Conservation (phyloP, 495 filamentous ascomycete genomes). For the Pseudoneurospora amorphoporcata region DNA sequence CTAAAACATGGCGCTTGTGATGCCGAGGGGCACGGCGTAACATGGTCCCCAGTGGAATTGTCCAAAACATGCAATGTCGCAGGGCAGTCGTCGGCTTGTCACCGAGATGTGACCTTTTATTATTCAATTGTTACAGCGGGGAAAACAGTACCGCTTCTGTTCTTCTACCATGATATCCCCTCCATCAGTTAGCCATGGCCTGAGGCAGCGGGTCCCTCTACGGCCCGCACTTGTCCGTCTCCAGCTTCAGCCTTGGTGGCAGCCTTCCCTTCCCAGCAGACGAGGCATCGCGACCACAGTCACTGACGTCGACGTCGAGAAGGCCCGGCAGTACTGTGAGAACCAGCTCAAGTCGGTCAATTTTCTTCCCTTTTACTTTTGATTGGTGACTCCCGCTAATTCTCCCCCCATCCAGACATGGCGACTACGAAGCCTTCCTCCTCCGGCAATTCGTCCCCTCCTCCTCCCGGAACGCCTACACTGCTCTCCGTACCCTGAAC, state of each 20-base stretch:
- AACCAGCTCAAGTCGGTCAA: constrained; percentile 35
- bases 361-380: neutral
- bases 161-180: constrained; percentile 9
- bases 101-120: neutral
- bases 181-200: constrained; percentile 7
- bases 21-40: neutral
- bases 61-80: neutral
- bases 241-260: neutral
- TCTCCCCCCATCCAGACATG: constrained; percentile 9
- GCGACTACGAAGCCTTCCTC: constrained; percentile 81
- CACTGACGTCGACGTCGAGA: constrained; percentile 30
- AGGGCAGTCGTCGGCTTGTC: neutral
- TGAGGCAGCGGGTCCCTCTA: constrained; percentile 7
- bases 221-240: constrained; percentile 2
- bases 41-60: neutral
- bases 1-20: neutral
- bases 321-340: constrained; percentile 39
- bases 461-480: constrained; percentile 64
- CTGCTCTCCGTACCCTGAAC: constrained; percentile 87
- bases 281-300: constrained; percentile 10
- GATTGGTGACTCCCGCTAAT: neutral
- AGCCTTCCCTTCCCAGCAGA: neutral
- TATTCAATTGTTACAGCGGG: neutral
- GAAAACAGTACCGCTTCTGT: neutral
- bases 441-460: constrained; percentile 73